Percentiles rank a stretch among this genome's conserved stretches.
Conservation (phyloP, 2,329 filamentous ascomycete genomes). For the Plenodomus lindquistii region DNA sequence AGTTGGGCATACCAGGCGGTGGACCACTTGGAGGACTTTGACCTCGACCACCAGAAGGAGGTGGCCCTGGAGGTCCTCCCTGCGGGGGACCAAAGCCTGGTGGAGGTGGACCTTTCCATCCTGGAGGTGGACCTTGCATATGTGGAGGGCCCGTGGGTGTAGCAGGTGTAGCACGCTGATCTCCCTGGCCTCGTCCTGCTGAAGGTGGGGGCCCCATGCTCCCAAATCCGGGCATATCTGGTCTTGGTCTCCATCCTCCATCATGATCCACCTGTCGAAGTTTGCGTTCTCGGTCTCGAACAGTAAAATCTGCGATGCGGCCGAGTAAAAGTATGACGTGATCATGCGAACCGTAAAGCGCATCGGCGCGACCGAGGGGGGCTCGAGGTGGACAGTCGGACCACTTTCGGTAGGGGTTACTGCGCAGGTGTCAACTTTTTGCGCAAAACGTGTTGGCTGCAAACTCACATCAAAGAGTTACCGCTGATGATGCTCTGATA, state of each 20-base stretch:
- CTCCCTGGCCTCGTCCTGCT: constrained; percentile 6
- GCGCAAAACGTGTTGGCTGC: no score
- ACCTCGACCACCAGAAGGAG: neutral
- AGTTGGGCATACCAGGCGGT: constrained; percentile 46
- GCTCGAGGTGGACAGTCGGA: constrained; percentile 86
- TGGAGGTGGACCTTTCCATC: constrained; percentile 23
- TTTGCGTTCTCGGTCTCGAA: constrained; percentile 78
- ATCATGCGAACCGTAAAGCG: constrained; percentile 86
- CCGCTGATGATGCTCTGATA: constrained; percentile 90
- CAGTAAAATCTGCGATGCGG: constrained; percentile 76
- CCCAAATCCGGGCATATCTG: constrained; percentile 49
- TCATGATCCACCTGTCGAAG: constrained; percentile 65
- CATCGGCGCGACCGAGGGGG: constrained; percentile 74
- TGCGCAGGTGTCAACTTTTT: constrained; percentile 45
- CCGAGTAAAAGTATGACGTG: constrained; percentile 82
- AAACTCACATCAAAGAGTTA: constrained; percentile 77
- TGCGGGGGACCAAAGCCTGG: constrained; percentile 15
- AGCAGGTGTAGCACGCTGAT: constrained; percentile 23
- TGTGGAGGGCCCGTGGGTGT: constrained; percentile 31
- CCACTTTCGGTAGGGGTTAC: constrained; percentile 80
- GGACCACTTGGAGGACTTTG: constrained; percentile 14
- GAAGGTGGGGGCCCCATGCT: constrained; percentile 44
- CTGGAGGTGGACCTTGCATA: constrained; percentile 29
- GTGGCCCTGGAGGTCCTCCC: constrained; percentile 3
- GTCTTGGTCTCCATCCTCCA: constrained; percentile 58